A percentile compares a stretch with the other conserved stretches of the same genome.
Conservation (phyloP, 164 flowering plant genomes). For the Nymphaea colorata region DNA sequence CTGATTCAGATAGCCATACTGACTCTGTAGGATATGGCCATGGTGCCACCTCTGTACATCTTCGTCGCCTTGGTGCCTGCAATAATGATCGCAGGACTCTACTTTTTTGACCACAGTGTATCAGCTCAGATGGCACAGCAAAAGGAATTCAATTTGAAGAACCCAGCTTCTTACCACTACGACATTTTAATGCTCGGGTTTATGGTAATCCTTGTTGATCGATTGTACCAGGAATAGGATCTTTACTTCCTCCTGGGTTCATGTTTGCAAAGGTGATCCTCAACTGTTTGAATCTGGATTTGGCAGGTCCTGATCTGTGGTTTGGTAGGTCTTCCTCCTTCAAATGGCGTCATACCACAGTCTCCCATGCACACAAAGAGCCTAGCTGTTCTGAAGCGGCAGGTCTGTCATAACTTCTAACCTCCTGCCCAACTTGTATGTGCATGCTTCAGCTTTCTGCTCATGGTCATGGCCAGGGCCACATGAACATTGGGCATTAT, state of each 20-base stretch:
- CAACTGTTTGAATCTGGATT: neutral
- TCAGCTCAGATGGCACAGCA: slow-evolving; percentile 53
- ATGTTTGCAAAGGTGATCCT: neutral
- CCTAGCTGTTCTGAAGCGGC: slow-evolving; percentile 40
- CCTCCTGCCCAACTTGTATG: too few species aligned
- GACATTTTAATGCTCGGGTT: slow-evolving; percentile 39
- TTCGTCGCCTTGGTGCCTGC: slow-evolving; percentile 42
- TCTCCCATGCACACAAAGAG: slow-evolving; percentile 60
- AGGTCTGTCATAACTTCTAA: slow-evolving; percentile 16
- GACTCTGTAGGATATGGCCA: slow-evolving; percentile 34
- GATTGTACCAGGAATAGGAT: neutral
- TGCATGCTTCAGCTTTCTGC: neutral
- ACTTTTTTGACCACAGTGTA: slow-evolving; percentile 52
- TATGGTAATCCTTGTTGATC: slow-evolving; percentile 18
- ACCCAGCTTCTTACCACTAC: slow-evolving; percentile 41
- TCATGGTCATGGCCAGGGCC: neutral
- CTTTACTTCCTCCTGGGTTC: neutral
- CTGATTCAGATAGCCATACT: neutral
- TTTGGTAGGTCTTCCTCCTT: slow-evolving; percentile 40
- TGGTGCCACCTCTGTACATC: slow-evolving; percentile 34
- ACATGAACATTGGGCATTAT: neutral
- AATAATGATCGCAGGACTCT: slow-evolving; percentile 41
- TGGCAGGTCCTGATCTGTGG: slow-evolving; percentile 42
- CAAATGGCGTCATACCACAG: slow-evolving; percentile 52
- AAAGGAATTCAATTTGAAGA: slow-evolving; percentile 43